Evolutionary conservation across 495 filamentous ascomycete genomes (phyloP), one percentile per base, ranked within the genome.

Genomic region (Amphirosellinia nigrospora): DNA sequence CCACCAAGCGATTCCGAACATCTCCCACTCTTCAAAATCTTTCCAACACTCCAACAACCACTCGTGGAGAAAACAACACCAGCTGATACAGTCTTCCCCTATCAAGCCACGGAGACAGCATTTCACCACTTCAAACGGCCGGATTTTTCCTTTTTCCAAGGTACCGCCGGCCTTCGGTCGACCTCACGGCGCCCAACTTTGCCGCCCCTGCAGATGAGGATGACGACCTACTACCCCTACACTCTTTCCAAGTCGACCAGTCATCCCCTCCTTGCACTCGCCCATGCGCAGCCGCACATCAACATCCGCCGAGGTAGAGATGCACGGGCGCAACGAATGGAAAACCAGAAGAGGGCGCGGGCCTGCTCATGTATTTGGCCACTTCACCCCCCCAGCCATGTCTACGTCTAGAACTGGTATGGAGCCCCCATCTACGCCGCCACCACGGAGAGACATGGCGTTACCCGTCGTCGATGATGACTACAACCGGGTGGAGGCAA

Each of bases 381-480:
- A 91, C 94, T 41, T 98, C 96, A 23, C 96, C 96, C 0, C 94
- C 0, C 93, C 94, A 0, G 93, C 93, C 8, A 81, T 85, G 58
- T 77, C 77, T 65, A 61, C 79, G 65, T 70, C 73, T 52, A 74
- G 74, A 75, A 77, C 70, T 61, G 72, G 75, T 26, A 87, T 88
- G 85, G 89, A 92, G 64, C 90, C 92, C 9, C 94, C 94, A 0
- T 94, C 93, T 5, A 98, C 95, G 7, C 96, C 96, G 46, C 95
- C 95, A 16, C 90, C 92, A 38, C 91, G 91, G 78, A 87, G 87
- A 73, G 83, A 81, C 62, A 86, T 92, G 16, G 88, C 89, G 15
- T 84, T 97, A 38, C 93, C 93, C 92, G 23, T 93, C 92, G 10
- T 97, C 94, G 21, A 92, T 93, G 86, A 93, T 94, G 91, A 91